Conservation (phyloP, 2,329 filamentous ascomycete species). For the Calonectria multiphialidica region DNA sequence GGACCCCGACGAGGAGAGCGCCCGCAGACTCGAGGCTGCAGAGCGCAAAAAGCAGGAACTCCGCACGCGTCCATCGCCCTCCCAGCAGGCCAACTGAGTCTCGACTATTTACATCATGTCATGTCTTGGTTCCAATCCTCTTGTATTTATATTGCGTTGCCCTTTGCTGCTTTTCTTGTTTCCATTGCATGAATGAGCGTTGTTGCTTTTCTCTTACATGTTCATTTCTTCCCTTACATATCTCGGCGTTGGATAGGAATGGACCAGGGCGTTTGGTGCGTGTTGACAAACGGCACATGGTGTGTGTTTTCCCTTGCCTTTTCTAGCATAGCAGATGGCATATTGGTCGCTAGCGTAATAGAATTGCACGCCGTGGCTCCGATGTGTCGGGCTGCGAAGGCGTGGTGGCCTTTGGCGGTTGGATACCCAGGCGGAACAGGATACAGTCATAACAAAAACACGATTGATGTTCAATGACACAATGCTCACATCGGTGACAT, state of each 20-base stretch:
- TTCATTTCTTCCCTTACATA: neutral
- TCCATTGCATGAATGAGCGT: slow-evolving; percentile 8
- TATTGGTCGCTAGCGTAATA: neutral
- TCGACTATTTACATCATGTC: neutral
- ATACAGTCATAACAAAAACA: neutral
- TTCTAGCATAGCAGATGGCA: neutral
- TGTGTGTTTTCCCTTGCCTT: neutral
- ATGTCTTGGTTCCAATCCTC: too few species aligned
- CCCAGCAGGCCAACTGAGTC: slow-evolving; percentile 7
- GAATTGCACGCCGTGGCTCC: neutral
- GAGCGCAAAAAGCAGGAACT: slow-evolving; percentile 44
- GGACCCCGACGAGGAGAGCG: slow-evolving; percentile 42
- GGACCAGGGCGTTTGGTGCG: slow-evolving; percentile 1
- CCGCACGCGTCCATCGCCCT: slow-evolving; percentile 26
- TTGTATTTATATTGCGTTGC: neutral
- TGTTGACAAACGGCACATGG: neutral
- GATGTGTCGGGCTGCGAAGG: neutral
- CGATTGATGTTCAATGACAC: neutral
- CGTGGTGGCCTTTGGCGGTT: slow-evolving; percentile 3
- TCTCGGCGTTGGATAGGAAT: slow-evolving; percentile 21
- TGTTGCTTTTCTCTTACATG: neutral
- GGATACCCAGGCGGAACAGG: slow-evolving; percentile 15
- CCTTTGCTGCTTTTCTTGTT: neutral
- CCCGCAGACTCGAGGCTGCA: slow-evolving; percentile 38
- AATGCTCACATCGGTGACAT: neutral